Evolutionary conservation across 2,329 filamentous ascomycete genomes (phyloP), one percentile per base, ranked within the genome.

Genomic region (Acrocalymma vagum): DNA sequence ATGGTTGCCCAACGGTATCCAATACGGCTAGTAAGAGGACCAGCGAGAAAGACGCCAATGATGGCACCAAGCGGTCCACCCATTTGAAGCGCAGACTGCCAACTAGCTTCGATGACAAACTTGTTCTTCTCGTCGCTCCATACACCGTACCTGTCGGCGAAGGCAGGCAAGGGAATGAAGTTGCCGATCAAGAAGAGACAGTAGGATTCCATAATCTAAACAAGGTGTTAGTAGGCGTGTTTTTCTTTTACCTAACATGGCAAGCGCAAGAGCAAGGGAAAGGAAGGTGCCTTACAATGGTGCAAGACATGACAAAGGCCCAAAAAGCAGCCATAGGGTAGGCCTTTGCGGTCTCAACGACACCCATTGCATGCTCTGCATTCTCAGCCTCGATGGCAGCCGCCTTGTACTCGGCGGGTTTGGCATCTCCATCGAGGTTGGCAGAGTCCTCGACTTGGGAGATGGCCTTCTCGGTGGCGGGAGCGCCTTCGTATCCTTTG

Each of bases 201-300:
- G 72, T 83, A 85, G 4, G 81, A 79, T 62, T 85, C 82, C 82
- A 85, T 85, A 53, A 83, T 81, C 81, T 84, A 58, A 30, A 28
- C 0, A 44, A 29, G 8, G 14, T 21, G 27, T 62, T 54, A 60
- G 51, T 36, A 20, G 24, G 7, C 11, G 23, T 37, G 40, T 29
- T 34, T 28, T n/a, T n/a, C n/a, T n/a, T n/a, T n/a, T n/a, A n/a
- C n/a, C n/a, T n/a, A n/a, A n/a, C 27, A 31, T 21, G 17, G 4
- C 47, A 5, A 38, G 50, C 45, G 29, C 60, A 32, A 17, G n/a
- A 46, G 13, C 35, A 51, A 52, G 32, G 35, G 18, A 9, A 42
- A 23, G 29, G 24, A 18, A 38, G 30, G 27, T 10, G 39, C 18
- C 63, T 61, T 24, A 81, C 78, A 67, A 82, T 81, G 15, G 76